These are phyloP conservation scores for Claviceps sp. DNA, from an alignment of 2,329 filamentous ascomycete genomes.

Conservation along the genomic window DNA sequence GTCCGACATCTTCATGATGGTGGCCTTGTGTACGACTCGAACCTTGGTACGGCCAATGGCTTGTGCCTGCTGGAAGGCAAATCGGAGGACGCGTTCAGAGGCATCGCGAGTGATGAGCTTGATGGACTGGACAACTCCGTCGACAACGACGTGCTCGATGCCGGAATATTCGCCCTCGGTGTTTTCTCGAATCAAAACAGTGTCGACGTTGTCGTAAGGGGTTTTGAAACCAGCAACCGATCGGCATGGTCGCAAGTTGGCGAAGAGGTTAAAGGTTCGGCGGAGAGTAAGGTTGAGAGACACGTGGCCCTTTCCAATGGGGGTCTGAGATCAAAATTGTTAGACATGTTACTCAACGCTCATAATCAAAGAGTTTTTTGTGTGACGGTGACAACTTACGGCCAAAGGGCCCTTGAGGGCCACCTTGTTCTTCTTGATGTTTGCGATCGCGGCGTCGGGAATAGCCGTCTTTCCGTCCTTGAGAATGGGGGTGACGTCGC, in stretches of 20 bases:
- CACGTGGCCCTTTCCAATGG: slow-evolving; percentile 96
- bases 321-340: slow-evolving; percentile 45
- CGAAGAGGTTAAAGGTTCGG: slow-evolving; percentile 98
- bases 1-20: slow-evolving; percentile 99
- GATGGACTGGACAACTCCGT: slow-evolving; percentile 97
- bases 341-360: background rate
- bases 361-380: background rate
- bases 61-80: slow-evolving; percentile 95
- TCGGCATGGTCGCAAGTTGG: slow-evolving; percentile 95
- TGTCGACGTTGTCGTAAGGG: slow-evolving; percentile 93
- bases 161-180: slow-evolving; percentile 99
- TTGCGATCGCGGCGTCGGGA: slow-evolving; percentile 81
- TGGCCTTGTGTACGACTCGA: slow-evolving; percentile 97
- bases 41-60: slow-evolving; percentile 93
- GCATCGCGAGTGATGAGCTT: slow-evolving; percentile 97
- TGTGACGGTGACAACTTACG: slow-evolving; percentile 36
- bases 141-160: slow-evolving; percentile 95
- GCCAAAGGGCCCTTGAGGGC: slow-evolving; percentile 96
- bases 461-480: slow-evolving; percentile 95
- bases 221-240: slow-evolving; percentile 98
- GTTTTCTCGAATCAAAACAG: slow-evolving; percentile 97
- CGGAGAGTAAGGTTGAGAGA: slow-evolving; percentile 97
- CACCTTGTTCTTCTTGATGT: slow-evolving; percentile 90
- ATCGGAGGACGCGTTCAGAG: slow-evolving; percentile 88
- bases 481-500: slow-evolving; percentile 87